Base-by-base conservation (phyloP, 352 stramenopile species). In the Globisporangium cederbergense region DNA sequence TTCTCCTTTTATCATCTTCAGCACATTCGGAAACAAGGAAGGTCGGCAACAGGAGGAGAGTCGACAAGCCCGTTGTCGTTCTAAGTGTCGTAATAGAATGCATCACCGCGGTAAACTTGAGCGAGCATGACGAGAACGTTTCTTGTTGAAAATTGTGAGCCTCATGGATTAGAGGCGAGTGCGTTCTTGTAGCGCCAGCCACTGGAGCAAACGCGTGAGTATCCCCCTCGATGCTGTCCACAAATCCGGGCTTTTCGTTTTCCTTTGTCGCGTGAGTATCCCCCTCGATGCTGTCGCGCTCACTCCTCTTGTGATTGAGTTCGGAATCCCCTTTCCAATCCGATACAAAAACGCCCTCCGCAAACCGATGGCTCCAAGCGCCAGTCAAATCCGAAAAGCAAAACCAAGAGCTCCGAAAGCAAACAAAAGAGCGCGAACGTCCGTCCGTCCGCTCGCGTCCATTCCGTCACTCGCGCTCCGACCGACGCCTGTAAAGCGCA, bases 391-490 rank as follows among this genome's bases (percentile, higher is more conserved):
- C n/a, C n/a, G 8, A n/a, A 52, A 49, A 49, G n/a, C 43, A 49
- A 42, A 42, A 16, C n/a, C 5, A 30, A 52, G 46, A 25, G 18
- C 45, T 51, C 43, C 16, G 25, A 46, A 14, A 50, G 18, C 16
- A 50, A 50, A 42, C 9, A 45, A 43, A 58, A 58, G 51, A 18
- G 51, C 51, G 51, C 51, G 30, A 58, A 30, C 51, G 10, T 36
- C 25, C 49, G 28, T 38, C 32, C 51, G 51, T 28, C 16, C 20
- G 34, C 9, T 14, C 36, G 36, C 34, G 36, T 60, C 54, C 54
- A 60, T 60, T 60, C 54, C 54, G 38, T 42, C 54, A 60, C 30
- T 32, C 32, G 52, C 30, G 32, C 52, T 30, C 30, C 30, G 34
- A n/a, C 34, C 28, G 30, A n/a, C 43, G 40, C 40, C 40, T 8